Conservation (phyloP, 2,329 filamentous ascomycete genomes). For the Aspergillus caelatus region DNA sequence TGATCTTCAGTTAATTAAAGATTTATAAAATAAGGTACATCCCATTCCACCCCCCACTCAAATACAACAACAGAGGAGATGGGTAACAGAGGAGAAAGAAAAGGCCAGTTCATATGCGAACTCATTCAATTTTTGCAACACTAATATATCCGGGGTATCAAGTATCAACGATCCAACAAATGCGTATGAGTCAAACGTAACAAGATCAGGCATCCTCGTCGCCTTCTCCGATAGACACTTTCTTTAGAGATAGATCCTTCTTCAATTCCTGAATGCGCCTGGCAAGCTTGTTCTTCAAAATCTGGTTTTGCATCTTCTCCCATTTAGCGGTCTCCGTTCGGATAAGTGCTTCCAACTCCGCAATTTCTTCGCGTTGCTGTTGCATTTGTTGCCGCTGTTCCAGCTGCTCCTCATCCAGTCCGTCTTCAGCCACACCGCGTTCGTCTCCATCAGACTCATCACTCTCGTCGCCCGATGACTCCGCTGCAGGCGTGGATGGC, state of each 20-base stretch:
- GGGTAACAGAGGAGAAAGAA: neutral
- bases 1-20: neutral
- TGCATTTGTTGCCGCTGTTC: constrained; percentile 46
- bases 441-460: constrained; percentile 42
- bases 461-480: constrained; percentile 47
- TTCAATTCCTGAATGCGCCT: constrained; percentile 48
- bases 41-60: neutral
- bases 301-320: constrained; percentile 44
- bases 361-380: constrained; percentile 49
- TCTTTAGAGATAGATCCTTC: constrained; percentile 48
- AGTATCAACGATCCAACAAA: constrained; percentile 1
- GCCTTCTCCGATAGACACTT: constrained; percentile 43
- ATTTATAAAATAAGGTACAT: too few relatives aligned
- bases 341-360: constrained; percentile 45
- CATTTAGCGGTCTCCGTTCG: constrained; percentile 42
- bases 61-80: neutral
- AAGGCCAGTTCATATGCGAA: neutral
- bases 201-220: constrained; percentile 34
- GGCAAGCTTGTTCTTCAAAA: constrained; percentile 47
- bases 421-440: constrained; percentile 38
- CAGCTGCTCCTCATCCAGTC: constrained; percentile 47
- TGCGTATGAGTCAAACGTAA: neutral
- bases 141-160: constrained; percentile 17
- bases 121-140: neutral
- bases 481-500: constrained; percentile 35